Evolutionary conservation across 108 stramenopile genomes (phyloP), one percentile per base, ranked within the genome.

Genomic region (Cyclotella sp.): DNA sequence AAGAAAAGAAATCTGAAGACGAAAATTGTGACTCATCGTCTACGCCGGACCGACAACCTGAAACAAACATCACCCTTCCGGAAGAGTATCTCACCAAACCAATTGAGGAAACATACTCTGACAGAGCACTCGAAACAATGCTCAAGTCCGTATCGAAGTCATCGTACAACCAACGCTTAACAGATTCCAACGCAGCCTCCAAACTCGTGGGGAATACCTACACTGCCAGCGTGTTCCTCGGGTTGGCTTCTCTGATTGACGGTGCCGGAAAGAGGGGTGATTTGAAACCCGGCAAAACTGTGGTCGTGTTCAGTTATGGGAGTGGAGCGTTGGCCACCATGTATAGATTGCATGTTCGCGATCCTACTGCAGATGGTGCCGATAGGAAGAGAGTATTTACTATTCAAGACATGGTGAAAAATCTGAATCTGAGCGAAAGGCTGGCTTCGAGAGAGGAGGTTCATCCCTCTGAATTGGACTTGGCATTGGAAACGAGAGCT

Each of bases 131-230:
- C 61, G 93, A 95, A 66, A 73, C 54, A 3, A 68, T 66, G 5
- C 66, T 94, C 26, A 89, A 91, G 67, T 81, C 72, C 27, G 51
- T 80, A 0, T 97, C 94, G 58, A 79, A 85, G 15, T 29, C 68
- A 45, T 77, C 85, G 29, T 92, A 70, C 67, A 51, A 81, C 68
- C 49, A 80, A 71, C 80, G 86, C 47, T 58, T 96, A 21, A 60
- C 58, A 0, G 91, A 91, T 79, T 80, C 91, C 64, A 96, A 96
- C 74, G 70, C 73, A 46, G 88, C 88, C 14, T 92, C 91, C 46
- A 88, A 88, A 68, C 47, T 90, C 44, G 89, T 99, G 28, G 98
- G 98, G 40, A 99, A 99, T 86, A 98, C 97, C 11, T 99, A 99
- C 90, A 95, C 98, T 0, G 98, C 97, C 0, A 88, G 92, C 46